phyloP scores from a whole-genome alignment of 2,329 filamentous ascomycete species.

The Ophiostoma perfectum region DNA sequence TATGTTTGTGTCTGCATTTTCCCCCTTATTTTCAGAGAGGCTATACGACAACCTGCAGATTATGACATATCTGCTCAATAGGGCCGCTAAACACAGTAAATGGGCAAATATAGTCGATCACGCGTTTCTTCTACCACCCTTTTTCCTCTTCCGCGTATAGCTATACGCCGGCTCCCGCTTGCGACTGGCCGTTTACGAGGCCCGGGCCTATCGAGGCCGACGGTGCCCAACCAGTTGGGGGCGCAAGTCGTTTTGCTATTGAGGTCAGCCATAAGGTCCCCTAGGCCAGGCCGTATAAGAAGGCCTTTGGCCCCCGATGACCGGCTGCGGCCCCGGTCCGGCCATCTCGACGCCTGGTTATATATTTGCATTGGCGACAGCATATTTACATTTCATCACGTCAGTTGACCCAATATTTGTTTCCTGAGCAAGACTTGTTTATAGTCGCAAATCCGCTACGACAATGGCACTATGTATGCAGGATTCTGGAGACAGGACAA shows the following conservation, averaged over 20 bases:
- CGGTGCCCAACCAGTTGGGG: constrained; percentile 8
- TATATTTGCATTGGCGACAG: not conserved
- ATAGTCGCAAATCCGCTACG: not conserved
- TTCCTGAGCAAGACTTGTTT: not conserved
- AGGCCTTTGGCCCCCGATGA: too few relatives aligned
- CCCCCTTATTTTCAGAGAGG: too few relatives aligned
- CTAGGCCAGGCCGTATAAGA: too few relatives aligned
- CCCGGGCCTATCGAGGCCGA: not conserved
- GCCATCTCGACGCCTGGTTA: not conserved
- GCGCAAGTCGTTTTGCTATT: not conserved
- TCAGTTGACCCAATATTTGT: not conserved
- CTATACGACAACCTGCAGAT: too few relatives aligned
- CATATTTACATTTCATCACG: not conserved
- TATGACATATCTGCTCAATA: not conserved
- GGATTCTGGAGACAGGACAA: constrained; percentile 8
- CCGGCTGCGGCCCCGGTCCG: not conserved
- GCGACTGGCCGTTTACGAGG: not conserved
- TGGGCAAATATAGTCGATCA: not conserved
- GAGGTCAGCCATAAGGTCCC: not conserved
- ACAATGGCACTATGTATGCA: constrained; percentile 3
- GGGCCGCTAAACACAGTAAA: not conserved
- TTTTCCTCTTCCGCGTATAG: not conserved
- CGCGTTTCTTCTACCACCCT: not conserved
- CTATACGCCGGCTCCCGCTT: not conserved
- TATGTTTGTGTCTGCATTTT: too few relatives aligned